These are phyloP conservation scores for Nannizziopsis barbatae DNA, from an alignment of 2,329 filamentous ascomycete species.

Conservation along the genomic window DNA sequence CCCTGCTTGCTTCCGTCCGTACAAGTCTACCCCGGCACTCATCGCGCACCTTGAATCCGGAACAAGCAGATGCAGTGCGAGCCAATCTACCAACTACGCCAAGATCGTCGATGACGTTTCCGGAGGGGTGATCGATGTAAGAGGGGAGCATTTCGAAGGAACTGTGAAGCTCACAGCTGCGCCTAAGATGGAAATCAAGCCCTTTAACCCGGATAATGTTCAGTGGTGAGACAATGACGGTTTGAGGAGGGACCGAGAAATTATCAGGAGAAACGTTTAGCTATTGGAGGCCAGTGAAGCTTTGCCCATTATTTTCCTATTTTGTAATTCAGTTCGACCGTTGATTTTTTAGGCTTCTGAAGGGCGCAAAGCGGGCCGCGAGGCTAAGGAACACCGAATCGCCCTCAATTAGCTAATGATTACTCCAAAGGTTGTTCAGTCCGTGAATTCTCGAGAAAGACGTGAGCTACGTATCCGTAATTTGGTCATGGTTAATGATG, in stretches of 20 bases:
- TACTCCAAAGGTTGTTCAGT: no score
- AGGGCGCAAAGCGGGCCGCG: no score
- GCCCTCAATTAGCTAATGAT: no score
- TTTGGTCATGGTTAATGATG: no score
- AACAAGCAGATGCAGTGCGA: slow-evolving; percentile 28
- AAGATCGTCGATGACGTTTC: slow-evolving; percentile 31
- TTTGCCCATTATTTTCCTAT: no score
- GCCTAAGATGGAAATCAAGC: slow-evolving; percentile 4
- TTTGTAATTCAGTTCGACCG: no score
- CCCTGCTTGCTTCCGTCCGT: slow-evolving; percentile 30
- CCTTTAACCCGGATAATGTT: background rate
- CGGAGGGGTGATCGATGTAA: slow-evolving; percentile 28
- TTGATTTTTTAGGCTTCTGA: no score
- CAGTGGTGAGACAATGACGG: background rate
- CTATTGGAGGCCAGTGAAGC: background rate
- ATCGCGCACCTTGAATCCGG: slow-evolving; percentile 34
- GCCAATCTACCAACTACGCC: slow-evolving; percentile 22
- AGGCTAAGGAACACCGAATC: no score
- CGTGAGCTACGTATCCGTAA: no score
- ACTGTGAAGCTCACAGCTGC: slow-evolving; percentile 25
- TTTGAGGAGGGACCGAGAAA: background rate
- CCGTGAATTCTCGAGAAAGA: no score
- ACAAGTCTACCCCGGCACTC: slow-evolving; percentile 29
- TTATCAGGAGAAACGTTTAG: background rate
- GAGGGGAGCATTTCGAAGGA: slow-evolving; percentile 26